Evolutionary conservation across 202 grass and related monocot species (phyloP).

Genomic region (Musa balbisiana): DNA sequence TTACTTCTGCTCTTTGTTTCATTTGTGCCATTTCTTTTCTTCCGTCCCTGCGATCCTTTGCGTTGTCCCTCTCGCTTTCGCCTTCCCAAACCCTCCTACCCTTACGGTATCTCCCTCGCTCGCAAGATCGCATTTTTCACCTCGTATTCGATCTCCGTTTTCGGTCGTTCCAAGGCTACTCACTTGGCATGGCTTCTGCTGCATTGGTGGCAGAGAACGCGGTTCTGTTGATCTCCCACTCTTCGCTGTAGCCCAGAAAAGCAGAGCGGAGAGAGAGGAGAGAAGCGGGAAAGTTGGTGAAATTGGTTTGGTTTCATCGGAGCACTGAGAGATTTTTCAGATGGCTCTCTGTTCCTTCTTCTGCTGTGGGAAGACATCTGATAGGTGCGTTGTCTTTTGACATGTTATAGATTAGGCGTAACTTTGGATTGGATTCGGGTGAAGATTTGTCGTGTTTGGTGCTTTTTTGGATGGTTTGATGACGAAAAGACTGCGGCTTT

Average conservation of each 20-base stretch:
- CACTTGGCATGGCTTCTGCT: not conserved
- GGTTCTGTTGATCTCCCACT: not conserved
- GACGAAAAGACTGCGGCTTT: not conserved
- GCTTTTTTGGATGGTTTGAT: not conserved
- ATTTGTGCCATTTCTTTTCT: not conserved
- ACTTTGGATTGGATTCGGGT: not conserved
- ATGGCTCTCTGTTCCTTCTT: conserved; percentile 8
- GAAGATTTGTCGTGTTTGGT: not conserved
- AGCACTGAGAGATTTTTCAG: not conserved
- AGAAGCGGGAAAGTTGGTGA: not conserved
- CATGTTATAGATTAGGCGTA: not conserved
- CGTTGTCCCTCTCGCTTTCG: not conserved
- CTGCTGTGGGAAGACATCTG: not conserved
- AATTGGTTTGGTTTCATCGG: not conserved
- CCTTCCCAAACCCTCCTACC: not conserved
- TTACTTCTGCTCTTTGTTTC: not conserved
- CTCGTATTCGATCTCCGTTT: too few species aligned
- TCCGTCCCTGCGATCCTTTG: not conserved
- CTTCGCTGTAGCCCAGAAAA: not conserved
- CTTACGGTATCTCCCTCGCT: too few species aligned
- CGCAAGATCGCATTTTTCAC: too few species aligned
- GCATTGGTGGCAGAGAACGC: not conserved
- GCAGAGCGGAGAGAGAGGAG: too few species aligned
- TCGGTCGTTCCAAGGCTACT: not conserved
- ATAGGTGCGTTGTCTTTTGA: not conserved